Conservation (phyloP, 495 filamentous ascomycete genomes). For the Neurospora sp. region DNA sequence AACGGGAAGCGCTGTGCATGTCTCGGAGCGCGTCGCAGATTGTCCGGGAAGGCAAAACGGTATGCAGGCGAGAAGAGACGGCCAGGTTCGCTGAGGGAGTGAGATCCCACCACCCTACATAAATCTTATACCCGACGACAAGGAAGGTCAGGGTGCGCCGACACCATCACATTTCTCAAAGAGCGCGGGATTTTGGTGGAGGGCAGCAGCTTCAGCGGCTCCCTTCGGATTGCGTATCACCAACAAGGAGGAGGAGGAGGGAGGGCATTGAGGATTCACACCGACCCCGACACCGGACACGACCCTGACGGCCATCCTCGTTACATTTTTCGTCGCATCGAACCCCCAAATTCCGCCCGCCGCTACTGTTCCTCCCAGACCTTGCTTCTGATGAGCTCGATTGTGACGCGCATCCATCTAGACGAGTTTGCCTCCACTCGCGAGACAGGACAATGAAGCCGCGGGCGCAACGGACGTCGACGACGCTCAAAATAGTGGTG, state of each 20-base stretch:
- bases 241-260: background rate
- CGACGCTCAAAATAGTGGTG: slow-evolving; percentile 18
- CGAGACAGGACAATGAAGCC: slow-evolving; percentile 39
- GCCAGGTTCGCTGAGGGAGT: background rate
- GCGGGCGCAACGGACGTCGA: slow-evolving; percentile 25
- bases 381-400: background rate
- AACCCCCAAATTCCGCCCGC: background rate
- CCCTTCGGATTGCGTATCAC: background rate
- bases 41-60: background rate
- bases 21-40: background rate
- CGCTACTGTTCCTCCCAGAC: background rate
- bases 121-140: background rate
- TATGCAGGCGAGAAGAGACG: background rate
- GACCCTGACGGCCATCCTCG: slow-evolving; percentile 14
- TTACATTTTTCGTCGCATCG: background rate
- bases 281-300: slow-evolving; percentile 13
- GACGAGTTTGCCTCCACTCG: slow-evolving; percentile 4
- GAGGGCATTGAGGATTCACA: slow-evolving; percentile 7
- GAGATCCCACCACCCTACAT: background rate
- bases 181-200: background rate
- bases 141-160: background rate
- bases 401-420: background rate
- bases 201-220: background rate
- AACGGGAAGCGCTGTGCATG: background rate
- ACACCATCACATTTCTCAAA: background rate